These are phyloP conservation scores for Lolium rigidum DNA, from an alignment of 176 grass and related monocot genomes.

Conservation along the genomic window DNA sequence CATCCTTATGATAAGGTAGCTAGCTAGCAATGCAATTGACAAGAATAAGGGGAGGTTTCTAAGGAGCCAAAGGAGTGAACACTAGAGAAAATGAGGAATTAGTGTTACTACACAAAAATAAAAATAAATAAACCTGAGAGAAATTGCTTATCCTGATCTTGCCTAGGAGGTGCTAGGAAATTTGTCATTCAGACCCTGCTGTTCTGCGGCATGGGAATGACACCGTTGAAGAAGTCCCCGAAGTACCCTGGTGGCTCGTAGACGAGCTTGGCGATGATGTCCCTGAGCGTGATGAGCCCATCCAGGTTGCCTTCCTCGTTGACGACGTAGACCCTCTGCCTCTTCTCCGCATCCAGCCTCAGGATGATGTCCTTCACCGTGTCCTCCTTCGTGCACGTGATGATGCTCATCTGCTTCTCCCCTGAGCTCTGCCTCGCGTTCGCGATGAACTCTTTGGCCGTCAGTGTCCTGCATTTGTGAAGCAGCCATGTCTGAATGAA, in stretches of 20 bases:
- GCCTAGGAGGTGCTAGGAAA: not conserved
- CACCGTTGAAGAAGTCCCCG: constrained; percentile 91
- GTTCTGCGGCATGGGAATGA: constrained; percentile 67
- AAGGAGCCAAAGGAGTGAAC: not conserved
- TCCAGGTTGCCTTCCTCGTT: constrained; percentile 56
- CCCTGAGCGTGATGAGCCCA: constrained; percentile 79
- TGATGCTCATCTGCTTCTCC: constrained; percentile 57
- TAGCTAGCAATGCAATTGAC: constrained; percentile 24
- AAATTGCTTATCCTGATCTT: constrained; percentile 26
- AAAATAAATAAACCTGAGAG: not conserved
- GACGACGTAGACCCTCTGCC: constrained; percentile 76
- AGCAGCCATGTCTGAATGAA: not conserved
- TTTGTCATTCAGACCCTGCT: constrained; percentile 56
- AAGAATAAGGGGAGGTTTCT: not conserved
- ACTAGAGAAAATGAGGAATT: constrained; percentile 10
- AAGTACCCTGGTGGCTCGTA: constrained; percentile 83
- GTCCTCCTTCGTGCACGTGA: constrained; percentile 68
- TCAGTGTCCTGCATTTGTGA: constrained; percentile 53
- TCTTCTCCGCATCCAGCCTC: constrained; percentile 72
- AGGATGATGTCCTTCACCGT: constrained; percentile 75
- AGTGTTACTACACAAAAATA: not conserved
- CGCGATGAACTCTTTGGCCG: constrained; percentile 67
- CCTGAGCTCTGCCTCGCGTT: constrained; percentile 49
- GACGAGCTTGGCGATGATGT: constrained; percentile 90
- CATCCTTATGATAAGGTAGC: constrained; percentile 26